A percentile compares a stretch with the other conserved stretches of the same genome.
phyloP scores from a whole-genome alignment of 768 basidiomycete species.

The Boletus barrowsii region DNA sequence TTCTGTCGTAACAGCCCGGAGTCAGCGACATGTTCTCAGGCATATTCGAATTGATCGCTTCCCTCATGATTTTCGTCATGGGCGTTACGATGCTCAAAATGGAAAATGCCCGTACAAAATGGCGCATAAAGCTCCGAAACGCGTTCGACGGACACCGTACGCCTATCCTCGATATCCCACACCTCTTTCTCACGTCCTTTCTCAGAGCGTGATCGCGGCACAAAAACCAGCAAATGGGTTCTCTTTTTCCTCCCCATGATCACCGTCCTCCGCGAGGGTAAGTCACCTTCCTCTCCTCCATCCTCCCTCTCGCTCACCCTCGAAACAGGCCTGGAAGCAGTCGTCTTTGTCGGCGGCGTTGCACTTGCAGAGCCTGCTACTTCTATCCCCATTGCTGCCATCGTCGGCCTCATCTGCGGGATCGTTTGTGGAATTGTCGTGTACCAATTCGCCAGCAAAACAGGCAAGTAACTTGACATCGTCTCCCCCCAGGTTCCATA shows the following conservation, averaged over 20 bases:
- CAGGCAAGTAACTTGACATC: constrained; percentile 43
- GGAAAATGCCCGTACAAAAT: constrained; percentile 89
- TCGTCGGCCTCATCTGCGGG: constrained; percentile 80
- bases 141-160: constrained; percentile 67
- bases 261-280: constrained; percentile 91
- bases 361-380: constrained; percentile 79
- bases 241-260: constrained; percentile 88
- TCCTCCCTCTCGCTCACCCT: not conserved
- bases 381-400: constrained; percentile 87
- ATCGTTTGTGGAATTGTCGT: constrained; percentile 70
- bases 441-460: constrained; percentile 75
- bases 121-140: constrained; percentile 82
- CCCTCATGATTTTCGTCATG: constrained; percentile 89
- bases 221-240: constrained; percentile 72
- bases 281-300: not conserved
- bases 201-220: constrained; percentile 44
- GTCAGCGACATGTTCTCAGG: constrained; percentile 36
- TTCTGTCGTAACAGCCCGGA: not conserved
- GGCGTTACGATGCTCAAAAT: constrained; percentile 93
- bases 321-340: constrained; percentile 71
- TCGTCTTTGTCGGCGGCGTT: constrained; percentile 93
- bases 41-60: constrained; percentile 66
- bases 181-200: not conserved
- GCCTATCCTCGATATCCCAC: constrained; percentile 9
- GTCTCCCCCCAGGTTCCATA: not conserved